Conservation (phyloP, 2,329 filamentous ascomycete genomes). For the Aspergillus texensis region DNA sequence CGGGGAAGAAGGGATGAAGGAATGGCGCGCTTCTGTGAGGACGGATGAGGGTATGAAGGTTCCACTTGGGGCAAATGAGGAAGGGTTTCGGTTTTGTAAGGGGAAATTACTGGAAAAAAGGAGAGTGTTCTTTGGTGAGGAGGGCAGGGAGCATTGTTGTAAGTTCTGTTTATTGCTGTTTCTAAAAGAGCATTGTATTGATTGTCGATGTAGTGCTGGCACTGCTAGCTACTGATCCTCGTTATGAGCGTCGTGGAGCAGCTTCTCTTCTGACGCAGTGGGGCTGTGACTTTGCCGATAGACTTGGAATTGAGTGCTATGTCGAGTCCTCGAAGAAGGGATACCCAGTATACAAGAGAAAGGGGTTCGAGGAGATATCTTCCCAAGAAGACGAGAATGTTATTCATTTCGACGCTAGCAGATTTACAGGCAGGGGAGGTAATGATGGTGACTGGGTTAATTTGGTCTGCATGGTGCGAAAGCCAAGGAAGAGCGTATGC, state of each 20-base stretch:
- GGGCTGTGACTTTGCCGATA: slow-evolving; percentile 3
- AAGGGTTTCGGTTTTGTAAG: background rate
- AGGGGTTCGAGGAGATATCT: slow-evolving; percentile 2
- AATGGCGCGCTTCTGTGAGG: background rate
- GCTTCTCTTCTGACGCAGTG: slow-evolving; percentile 2
- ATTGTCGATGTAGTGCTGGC: background rate
- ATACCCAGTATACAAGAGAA: slow-evolving; percentile 1
- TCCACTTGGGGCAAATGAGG: background rate
- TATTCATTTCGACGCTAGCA: background rate
- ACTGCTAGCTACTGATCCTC: background rate
- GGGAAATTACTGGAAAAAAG: slow-evolving; percentile 1
- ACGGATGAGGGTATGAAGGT: slow-evolving; percentile 1
- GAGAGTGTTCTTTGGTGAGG: background rate
- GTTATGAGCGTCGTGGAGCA: background rate
- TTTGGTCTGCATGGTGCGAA: background rate
- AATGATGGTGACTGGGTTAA: background rate
- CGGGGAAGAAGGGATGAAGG: background rate
- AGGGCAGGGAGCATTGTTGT: slow-evolving; percentile 7
- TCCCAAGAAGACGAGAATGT: background rate
- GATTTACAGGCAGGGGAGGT: background rate
- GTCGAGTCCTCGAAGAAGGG: slow-evolving; percentile 2
- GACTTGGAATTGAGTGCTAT: background rate
- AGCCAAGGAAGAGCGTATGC: background rate
- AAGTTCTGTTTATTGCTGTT: background rate
- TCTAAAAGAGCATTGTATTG: background rate